Evolutionary conservation across 2,329 filamentous ascomycete species (phyloP).

Genomic region (Alternaria burnsii): DNA sequence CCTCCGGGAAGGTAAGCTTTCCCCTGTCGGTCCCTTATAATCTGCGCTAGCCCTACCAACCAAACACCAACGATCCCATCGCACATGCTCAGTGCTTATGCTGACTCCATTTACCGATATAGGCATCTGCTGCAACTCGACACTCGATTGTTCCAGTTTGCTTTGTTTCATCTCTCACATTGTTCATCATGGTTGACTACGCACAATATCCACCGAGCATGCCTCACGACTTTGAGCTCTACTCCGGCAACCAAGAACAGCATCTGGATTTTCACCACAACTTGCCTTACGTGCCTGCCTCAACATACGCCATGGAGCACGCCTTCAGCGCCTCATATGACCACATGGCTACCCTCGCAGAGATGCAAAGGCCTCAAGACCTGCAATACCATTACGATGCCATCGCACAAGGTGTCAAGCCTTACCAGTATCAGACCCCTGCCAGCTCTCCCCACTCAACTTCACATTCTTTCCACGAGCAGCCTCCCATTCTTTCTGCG

Average conservation of each 20-base stretch:
- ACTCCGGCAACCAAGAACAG: constrained; percentile 44
- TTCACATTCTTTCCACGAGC: constrained; percentile 57
- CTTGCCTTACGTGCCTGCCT: constrained; percentile 41
- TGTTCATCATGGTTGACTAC: constrained; percentile 49
- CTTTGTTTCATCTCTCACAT: constrained; percentile 13
- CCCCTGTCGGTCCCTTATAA: constrained; percentile 40
- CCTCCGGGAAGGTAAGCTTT: constrained; percentile 45
- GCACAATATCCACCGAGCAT: constrained; percentile 41
- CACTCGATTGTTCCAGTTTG: constrained; percentile 18
- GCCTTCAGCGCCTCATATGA: constrained; percentile 51
- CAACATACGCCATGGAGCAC: constrained; percentile 43
- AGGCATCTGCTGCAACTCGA: constrained; percentile 29
- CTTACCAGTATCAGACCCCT: constrained; percentile 49
- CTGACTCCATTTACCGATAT: constrained; percentile 35
- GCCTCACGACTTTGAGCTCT: constrained; percentile 51
- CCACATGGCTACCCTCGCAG: constrained; percentile 45
- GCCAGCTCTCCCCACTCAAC: constrained; percentile 56
- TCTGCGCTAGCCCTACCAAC: constrained; percentile 29
- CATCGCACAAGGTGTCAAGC: constrained; percentile 49
- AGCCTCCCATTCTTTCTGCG: constrained; percentile 56
- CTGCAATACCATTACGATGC: constrained; percentile 49
- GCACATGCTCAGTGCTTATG: constrained; percentile 34
- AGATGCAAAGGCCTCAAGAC: constrained; percentile 44
- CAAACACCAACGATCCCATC: constrained; percentile 22
- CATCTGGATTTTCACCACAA: constrained; percentile 43